Evolutionary conservation across 1,284 basidiomycete species (phyloP).

Genomic region (Schizopora paradoxa): DNA sequence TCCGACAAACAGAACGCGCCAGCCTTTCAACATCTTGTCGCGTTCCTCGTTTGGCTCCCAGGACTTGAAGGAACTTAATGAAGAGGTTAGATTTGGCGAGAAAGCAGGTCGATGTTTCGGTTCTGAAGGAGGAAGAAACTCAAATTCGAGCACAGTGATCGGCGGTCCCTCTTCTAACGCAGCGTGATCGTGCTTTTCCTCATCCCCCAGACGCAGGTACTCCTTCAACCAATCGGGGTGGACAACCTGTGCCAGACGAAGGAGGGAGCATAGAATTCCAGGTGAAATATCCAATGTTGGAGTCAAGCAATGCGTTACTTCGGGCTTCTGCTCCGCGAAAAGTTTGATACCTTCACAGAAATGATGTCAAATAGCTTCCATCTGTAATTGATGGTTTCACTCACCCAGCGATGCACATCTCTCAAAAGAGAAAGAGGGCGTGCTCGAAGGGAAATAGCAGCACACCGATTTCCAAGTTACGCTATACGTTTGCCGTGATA

Average conservation of each 20-base stretch:
- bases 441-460: conserved; percentile 39
- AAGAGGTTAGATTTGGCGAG: conserved; percentile 39
- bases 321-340: conserved; percentile 35
- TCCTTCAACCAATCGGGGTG: conserved; percentile 60
- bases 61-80: conserved; percentile 44
- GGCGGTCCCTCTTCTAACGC: conserved; percentile 16
- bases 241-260: conserved; percentile 50
- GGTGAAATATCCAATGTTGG: conserved; percentile 44
- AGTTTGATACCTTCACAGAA: conserved; percentile 56
- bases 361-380: neutral
- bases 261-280: conserved; percentile 47
- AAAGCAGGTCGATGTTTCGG: conserved; percentile 55
- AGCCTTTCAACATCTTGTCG: conserved; percentile 42
- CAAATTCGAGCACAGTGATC: conserved; percentile 36
- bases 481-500: conserved; percentile 33
- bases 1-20: conserved; percentile 53
- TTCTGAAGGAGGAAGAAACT: conserved; percentile 43
- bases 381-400: conserved; percentile 11
- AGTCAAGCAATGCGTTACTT: conserved; percentile 58
- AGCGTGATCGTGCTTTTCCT: conserved; percentile 29
- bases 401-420: conserved; percentile 53
- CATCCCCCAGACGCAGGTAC: conserved; percentile 42
- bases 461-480: conserved; percentile 49
- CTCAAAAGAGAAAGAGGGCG: conserved; percentile 28
- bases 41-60: conserved; percentile 66